These are phyloP conservation scores for Trametes cubensis DNA, from an alignment of 768 basidiomycete genomes.

Conservation along the genomic window DNA sequence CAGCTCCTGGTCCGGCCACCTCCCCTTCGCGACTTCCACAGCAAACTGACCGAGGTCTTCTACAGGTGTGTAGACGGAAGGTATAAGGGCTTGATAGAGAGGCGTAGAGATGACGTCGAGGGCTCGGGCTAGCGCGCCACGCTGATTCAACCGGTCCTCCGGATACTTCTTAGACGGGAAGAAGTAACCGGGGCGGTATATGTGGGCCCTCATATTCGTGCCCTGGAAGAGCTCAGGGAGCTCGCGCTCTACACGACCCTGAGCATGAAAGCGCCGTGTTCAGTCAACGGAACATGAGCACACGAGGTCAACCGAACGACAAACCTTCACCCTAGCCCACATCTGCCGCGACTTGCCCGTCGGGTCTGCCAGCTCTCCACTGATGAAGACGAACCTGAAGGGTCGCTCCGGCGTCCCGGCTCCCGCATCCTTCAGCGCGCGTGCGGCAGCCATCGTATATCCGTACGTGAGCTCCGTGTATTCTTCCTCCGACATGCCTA, in stretches of 20 bases:
- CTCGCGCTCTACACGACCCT: slow-evolving; percentile 39
- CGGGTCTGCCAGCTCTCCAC: slow-evolving; percentile 43
- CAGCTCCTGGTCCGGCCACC: slow-evolving; percentile 46
- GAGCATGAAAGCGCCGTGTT: not conserved
- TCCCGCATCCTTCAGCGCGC: slow-evolving; percentile 35
- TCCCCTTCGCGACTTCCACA: slow-evolving; percentile 50
- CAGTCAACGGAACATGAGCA: not conserved
- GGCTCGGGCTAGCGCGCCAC: slow-evolving; percentile 13
- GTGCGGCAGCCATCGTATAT: slow-evolving; percentile 37
- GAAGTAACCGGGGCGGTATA: slow-evolving; percentile 41
- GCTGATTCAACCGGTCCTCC: slow-evolving; percentile 33
- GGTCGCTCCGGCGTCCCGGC: slow-evolving; percentile 32
- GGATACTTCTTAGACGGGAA: slow-evolving; percentile 36
- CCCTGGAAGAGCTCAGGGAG: slow-evolving; percentile 30
- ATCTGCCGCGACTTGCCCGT: slow-evolving; percentile 34
- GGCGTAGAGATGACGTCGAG: slow-evolving; percentile 27
- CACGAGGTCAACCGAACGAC: not conserved
- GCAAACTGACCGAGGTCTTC: slow-evolving; percentile 45
- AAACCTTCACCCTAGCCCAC: slow-evolving; percentile 43
- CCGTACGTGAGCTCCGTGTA: slow-evolving; percentile 41
- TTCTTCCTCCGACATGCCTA: slow-evolving; percentile 36
- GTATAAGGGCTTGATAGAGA: slow-evolving; percentile 24
- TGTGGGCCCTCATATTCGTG: slow-evolving; percentile 31
- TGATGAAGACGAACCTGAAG: slow-evolving; percentile 43
- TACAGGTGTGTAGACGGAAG: slow-evolving; percentile 26